phyloP scores from a whole-genome alignment of 805 yeast genomes.

The Hanseniaspora vineae region DNA sequence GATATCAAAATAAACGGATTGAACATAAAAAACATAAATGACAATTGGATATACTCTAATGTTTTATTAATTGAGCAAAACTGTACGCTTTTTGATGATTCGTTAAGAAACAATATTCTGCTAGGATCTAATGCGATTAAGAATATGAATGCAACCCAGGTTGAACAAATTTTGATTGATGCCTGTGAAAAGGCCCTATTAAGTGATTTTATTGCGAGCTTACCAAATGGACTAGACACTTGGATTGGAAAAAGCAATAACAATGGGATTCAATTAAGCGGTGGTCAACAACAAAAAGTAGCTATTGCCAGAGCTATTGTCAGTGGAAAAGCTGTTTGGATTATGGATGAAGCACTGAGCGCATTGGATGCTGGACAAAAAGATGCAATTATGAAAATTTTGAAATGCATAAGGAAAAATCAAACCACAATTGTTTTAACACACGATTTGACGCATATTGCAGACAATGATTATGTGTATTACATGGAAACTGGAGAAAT shows the following conservation, averaged over 20 bases:
- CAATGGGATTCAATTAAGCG: conserved; percentile 45
- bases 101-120: conserved; percentile 50
- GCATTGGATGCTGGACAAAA: conserved; percentile 56
- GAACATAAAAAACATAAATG: conserved; percentile 30
- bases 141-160: conserved; percentile 11
- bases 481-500: conserved; percentile 49
- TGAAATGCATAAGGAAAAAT: conserved; percentile 48
- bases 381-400: conserved; percentile 31
- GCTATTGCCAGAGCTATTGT: conserved; percentile 74
- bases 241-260: conserved; percentile 24
- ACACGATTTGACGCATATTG: conserved; percentile 56
- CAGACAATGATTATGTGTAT: conserved; percentile 41
- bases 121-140: conserved; percentile 28
- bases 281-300: conserved; percentile 83
- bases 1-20: conserved; percentile 42
- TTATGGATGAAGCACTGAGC: conserved; percentile 77
- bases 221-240: conserved; percentile 47
- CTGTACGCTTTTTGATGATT: conserved; percentile 49
- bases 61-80: conserved; percentile 66
- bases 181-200: conserved; percentile 45
- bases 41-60: conserved; percentile 43
- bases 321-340: conserved; percentile 58
- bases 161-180: conserved; percentile 18
- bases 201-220: conserved; percentile 30
- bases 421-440: conserved; percentile 74